phyloP scores from a whole-genome alignment of 2,329 filamentous ascomycete genomes.

The Penicillium sp. region DNA sequence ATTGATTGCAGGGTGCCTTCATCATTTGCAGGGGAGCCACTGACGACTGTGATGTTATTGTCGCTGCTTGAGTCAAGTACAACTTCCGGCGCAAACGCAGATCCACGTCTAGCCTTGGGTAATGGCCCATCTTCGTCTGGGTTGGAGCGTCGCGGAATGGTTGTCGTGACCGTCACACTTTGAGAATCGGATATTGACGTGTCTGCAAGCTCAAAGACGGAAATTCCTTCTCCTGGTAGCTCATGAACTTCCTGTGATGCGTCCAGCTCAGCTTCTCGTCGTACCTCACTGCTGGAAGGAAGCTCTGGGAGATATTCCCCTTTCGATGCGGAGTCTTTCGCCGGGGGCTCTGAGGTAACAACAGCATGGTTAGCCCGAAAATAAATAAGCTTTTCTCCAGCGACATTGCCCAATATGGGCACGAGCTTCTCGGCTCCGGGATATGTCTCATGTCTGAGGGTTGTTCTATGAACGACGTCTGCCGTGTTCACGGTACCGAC shows the following conservation, averaged over 20 bases:
- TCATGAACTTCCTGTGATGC: constrained; percentile 38
- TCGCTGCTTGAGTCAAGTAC: constrained; percentile 26
- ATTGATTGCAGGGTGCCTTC: constrained; percentile 8
- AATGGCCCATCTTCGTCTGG: constrained; percentile 36
- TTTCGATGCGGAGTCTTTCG: constrained; percentile 32
- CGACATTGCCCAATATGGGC: constrained; percentile 51
- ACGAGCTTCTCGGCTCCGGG: constrained; percentile 59
- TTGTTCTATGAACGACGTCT: constrained; percentile 27
- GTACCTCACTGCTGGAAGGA: constrained; percentile 28
- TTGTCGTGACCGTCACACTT: not conserved
- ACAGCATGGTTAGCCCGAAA: constrained; percentile 59
- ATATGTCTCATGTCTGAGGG: constrained; percentile 28
- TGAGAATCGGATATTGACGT: constrained; percentile 27
- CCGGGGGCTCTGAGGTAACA: constrained; percentile 50
- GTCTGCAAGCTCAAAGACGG: constrained; percentile 45
- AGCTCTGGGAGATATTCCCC: constrained; percentile 37
- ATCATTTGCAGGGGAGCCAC: not conserved
- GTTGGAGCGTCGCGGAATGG: not conserved
- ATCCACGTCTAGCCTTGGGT: constrained; percentile 40
- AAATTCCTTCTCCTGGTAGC: constrained; percentile 31
- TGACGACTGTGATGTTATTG: not conserved
- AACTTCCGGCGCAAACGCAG: constrained; percentile 51
- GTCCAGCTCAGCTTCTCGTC: constrained; percentile 32
- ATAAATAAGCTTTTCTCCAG: constrained; percentile 54
- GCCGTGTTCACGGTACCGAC: constrained; percentile 51